Evolutionary conservation across 768 basidiomycete genomes (phyloP), one percentile per base, ranked within the genome.

Genomic region (Leccinum obscurum): DNA sequence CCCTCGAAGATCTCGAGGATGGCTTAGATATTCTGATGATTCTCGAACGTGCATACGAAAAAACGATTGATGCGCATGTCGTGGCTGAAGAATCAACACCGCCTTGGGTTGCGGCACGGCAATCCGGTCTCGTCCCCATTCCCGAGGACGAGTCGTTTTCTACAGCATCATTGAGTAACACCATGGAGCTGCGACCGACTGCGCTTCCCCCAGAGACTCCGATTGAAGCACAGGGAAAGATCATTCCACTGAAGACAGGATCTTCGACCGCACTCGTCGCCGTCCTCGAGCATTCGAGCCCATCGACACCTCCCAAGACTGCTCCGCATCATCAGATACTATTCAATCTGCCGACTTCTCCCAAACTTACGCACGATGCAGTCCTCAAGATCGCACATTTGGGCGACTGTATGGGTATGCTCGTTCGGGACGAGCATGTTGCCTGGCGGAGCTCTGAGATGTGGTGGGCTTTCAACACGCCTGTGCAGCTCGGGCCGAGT

Each of bases 381-480:
- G 85, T 90, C 46, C 81, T 95, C 44, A 84, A 86, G 62, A 86
- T 95, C 26, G 93, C 92, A 0, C 91, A 94, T 65, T 73, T 95
- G 8, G 93, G 93, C 9, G 93, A 95, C 68, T 93, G 93, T 70
- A 89, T 90, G 83, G 87, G 88, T 24, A 89, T 92, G 82, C 81
- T 97, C 22, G 85, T 98, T 20, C 85, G 95, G 3, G 87, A 83
- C 6, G 84, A 89, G 50, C 79, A 85, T 56, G 86, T 97, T 49
- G 84, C 86, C 2, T 97, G 93, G 87, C 81, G 94, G 34, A 90
- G 87, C 53, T 85, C 91, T 48, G 95, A 97, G 74, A 95, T 96
- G 92, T 95, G 94, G 85, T 94, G 93, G 83, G 83, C 81, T 14
- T 87, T 87, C 72, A 87, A 87, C 65, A 83, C 81, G n/a, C 86